Evolutionary conservation across 129 eudicot species (phyloP).

Genomic region (Artemisia tridentata): DNA sequence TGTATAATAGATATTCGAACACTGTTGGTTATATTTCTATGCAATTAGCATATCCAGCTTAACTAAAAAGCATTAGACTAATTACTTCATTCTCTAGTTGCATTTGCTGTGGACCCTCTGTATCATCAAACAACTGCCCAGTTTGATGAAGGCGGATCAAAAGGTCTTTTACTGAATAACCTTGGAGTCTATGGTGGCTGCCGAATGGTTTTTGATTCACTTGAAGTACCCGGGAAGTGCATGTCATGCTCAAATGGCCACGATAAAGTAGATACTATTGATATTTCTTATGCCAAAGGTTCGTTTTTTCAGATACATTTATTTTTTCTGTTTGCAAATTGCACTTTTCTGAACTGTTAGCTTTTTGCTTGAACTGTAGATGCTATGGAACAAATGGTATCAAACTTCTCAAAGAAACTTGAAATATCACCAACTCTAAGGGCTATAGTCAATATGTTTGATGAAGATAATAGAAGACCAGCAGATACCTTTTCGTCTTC

Average conservation of each 20-base stretch:
- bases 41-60: too few relatives aligned
- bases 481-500: conserved; percentile 30
- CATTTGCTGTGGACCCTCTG: conserved; percentile 84
- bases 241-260: conserved; percentile 31
- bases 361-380: conserved; percentile 37
- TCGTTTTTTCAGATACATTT: conserved; percentile 6
- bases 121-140: conserved; percentile 78
- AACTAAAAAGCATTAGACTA: background rate
- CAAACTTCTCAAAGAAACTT: conserved; percentile 27
- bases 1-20: too few relatives aligned
- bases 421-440: conserved; percentile 63
- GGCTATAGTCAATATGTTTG: conserved; percentile 47
- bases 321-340: conserved; percentile 4
- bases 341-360: conserved; percentile 13
- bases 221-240: conserved; percentile 80
- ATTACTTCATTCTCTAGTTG: conserved; percentile 41
- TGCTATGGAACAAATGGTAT: conserved; percentile 66
- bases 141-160: conserved; percentile 81
- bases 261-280: conserved; percentile 35
- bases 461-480: conserved; percentile 40
- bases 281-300: conserved; percentile 62
- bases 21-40: too few relatives aligned
- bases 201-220: conserved; percentile 83
- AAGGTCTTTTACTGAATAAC: conserved; percentile 60
- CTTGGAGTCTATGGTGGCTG: conserved; percentile 76